phyloP scores from a whole-genome alignment of 2,329 filamentous ascomycete species.

The Canariomyces notabilis region DNA sequence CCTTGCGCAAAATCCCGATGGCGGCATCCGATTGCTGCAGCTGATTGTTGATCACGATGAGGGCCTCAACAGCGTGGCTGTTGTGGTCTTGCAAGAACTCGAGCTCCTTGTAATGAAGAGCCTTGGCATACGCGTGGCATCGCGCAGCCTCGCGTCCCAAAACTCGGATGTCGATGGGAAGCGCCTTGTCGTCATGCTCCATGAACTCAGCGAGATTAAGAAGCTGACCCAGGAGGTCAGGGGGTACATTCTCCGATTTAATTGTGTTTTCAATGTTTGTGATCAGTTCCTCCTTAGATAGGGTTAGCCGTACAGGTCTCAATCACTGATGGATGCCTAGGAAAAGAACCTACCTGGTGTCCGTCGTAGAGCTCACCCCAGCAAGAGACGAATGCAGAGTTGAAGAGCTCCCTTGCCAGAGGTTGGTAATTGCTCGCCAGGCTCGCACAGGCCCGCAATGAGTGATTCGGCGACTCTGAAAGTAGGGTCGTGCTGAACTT shows the following conservation, averaged over 20 bases:
- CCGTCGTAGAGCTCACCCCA: slow-evolving; percentile 98
- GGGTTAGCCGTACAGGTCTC: background rate
- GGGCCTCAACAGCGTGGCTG: slow-evolving; percentile 86
- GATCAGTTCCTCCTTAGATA: slow-evolving; percentile 70
- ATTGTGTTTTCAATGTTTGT: slow-evolving; percentile 93
- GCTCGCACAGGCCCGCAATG: slow-evolving; percentile 85
- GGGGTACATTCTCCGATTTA: slow-evolving; percentile 90
- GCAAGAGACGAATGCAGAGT: slow-evolving; percentile 97
- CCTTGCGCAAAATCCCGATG: slow-evolving; percentile 94
- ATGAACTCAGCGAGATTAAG: slow-evolving; percentile 98
- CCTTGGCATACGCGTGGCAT: slow-evolving; percentile 97
- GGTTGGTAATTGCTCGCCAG: slow-evolving; percentile 88
- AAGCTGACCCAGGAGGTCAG: slow-evolving; percentile 88
- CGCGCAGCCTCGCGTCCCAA: slow-evolving; percentile 92
- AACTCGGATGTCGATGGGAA: slow-evolving; percentile 94
- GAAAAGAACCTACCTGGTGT: slow-evolving; percentile 54
- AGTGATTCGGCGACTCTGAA: slow-evolving; percentile 93
- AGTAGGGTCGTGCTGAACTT: slow-evolving; percentile 93
- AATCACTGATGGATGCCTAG: background rate
- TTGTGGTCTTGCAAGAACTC: slow-evolving; percentile 98
- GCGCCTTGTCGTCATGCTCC: slow-evolving; percentile 98
- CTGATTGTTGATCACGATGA: slow-evolving; percentile 99
- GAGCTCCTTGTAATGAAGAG: slow-evolving; percentile 96
- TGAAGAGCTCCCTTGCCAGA: slow-evolving; percentile 89
- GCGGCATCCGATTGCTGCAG: slow-evolving; percentile 97